Evolutionary conservation across 495 filamentous ascomycete species (phyloP).

Genomic region (Neohortaea acidophila): DNA sequence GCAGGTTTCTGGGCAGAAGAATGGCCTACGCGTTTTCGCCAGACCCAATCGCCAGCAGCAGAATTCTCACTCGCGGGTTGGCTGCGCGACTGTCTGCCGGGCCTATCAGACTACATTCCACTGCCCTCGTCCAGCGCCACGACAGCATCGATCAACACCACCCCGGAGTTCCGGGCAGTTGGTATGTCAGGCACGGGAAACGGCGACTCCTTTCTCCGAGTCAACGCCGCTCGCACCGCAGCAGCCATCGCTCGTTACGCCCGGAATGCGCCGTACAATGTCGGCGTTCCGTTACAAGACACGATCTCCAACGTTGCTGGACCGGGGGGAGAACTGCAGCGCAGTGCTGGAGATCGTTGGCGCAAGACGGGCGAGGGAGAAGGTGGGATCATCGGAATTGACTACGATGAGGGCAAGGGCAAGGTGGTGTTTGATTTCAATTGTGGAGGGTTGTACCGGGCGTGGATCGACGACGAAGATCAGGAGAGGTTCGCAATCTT

Average conservation of each 20-base stretch:
- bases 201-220: conserved; percentile 73
- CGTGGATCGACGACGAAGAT: conserved; percentile 55
- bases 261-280: conserved; percentile 1
- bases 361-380: conserved; percentile 60
- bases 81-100: conserved; percentile 12
- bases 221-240: conserved; percentile 54
- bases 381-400: conserved; percentile 80
- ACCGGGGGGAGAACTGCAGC: conserved; percentile 56
- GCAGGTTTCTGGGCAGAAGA: conserved; percentile 86
- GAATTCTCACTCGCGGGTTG: not conserved
- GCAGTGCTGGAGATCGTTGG: conserved; percentile 64
- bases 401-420: conserved; percentile 38
- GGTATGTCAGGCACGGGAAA: conserved; percentile 79
- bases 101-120: conserved; percentile 6
- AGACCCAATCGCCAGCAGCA: conserved; percentile 9
- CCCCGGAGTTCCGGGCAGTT: conserved; percentile 26
- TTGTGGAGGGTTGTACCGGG: conserved; percentile 80
- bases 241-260: conserved; percentile 60
- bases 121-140: not conserved
- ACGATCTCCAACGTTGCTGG: conserved; percentile 53
- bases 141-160: not conserved
- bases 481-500: conserved; percentile 50
- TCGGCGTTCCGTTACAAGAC: conserved; percentile 23
- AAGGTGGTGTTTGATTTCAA: conserved; percentile 64
- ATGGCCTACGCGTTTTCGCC: too few relatives aligned